A percentile compares a stretch with the other conserved stretches of the same genome.
Conservation (phyloP, 2,329 filamentous ascomycete genomes). For the Talaromyces sp. region DNA sequence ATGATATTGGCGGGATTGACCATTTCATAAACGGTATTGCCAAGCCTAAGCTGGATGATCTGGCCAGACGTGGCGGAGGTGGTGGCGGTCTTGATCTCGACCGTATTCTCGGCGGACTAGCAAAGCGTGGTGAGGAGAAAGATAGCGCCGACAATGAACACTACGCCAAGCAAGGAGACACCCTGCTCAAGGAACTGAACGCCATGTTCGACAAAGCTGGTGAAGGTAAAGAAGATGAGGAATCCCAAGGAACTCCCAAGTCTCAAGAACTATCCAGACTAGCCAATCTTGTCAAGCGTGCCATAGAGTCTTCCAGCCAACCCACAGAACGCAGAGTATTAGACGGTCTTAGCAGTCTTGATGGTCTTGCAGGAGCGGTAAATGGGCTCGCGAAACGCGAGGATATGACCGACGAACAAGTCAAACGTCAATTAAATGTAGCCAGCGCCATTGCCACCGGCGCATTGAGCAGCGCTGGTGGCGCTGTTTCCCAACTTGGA, state of each 20-base stretch:
- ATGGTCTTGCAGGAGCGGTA: not conserved
- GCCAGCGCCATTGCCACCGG: not conserved
- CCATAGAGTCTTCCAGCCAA: not conserved
- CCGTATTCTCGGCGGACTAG: not conserved
- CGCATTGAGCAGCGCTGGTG: constrained; percentile 3
- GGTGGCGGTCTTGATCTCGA: not conserved
- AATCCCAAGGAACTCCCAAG: not conserved
- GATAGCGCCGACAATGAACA: not conserved
- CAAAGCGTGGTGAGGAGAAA: not conserved
- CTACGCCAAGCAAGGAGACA: not conserved
- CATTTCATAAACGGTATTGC: not conserved
- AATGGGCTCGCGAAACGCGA: not conserved
- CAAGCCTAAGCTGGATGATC: not conserved
- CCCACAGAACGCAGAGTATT: not conserved
- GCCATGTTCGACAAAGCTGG: not conserved
- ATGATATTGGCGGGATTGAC: not conserved
- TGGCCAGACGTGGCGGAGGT: not conserved
- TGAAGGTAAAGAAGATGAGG: not conserved
- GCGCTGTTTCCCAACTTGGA: not conserved
- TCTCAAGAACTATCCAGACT: not conserved
- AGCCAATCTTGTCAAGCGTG: not conserved
- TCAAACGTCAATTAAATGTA: not conserved
- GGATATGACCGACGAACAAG: not conserved
- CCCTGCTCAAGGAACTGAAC: not conserved
- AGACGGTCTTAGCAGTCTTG: not conserved